These are phyloP conservation scores for Phyllosticta paracitricarpa DNA, from an alignment of 2,329 filamentous ascomycete genomes.

Conservation along the genomic window DNA sequence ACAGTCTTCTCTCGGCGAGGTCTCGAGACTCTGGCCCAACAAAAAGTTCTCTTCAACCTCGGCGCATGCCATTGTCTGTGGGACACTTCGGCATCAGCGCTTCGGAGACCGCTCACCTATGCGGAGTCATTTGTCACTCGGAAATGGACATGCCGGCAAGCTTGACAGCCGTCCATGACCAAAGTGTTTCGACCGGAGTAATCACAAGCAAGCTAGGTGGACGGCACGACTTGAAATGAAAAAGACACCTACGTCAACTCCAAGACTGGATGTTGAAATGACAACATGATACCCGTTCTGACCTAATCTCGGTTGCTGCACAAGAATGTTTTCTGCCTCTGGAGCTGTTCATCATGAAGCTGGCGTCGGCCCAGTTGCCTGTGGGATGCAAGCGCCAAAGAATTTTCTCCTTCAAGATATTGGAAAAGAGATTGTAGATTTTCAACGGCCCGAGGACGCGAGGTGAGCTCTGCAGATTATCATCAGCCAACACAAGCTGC, in stretches of 20 bases:
- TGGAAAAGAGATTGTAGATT: background rate
- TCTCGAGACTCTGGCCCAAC: background rate
- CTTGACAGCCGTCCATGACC: background rate
- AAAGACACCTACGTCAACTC: background rate
- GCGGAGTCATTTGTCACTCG: background rate
- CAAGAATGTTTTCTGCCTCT: background rate
- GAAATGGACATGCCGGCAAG: background rate
- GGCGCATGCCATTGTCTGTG: background rate
- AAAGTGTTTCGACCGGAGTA: background rate
- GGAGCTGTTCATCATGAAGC: background rate
- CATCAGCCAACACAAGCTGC: slow-evolving; percentile 4
- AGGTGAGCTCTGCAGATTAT: slow-evolving; percentile 9
- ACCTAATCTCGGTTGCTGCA: background rate
- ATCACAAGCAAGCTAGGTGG: too few relatives aligned
- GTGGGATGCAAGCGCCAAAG: background rate
- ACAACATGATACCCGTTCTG: background rate
- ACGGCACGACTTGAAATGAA: background rate
- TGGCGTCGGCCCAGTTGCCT: background rate
- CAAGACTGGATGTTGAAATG: background rate
- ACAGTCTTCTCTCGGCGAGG: background rate
- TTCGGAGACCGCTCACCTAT: background rate
- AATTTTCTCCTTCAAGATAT: background rate
- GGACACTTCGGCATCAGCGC: background rate
- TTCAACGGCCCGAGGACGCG: background rate
- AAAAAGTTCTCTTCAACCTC: background rate